Conservation (phyloP, 2,329 filamentous ascomycete genomes). For the Pseudodiploospora longispora region DNA sequence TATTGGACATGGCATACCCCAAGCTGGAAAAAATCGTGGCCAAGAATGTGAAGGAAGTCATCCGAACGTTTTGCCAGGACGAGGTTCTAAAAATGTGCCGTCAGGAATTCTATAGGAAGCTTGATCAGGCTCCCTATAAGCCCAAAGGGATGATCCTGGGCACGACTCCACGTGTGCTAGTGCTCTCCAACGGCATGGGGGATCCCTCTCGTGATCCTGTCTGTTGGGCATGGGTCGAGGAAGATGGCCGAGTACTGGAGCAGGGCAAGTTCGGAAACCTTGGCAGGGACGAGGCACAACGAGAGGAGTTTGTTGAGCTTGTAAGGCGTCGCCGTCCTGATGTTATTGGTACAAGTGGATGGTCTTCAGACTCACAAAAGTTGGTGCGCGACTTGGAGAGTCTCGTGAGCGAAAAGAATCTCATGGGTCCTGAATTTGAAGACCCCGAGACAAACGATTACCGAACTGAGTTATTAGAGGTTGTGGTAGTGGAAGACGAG, state of each 20-base stretch:
- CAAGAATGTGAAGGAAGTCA: slow-evolving; percentile 88
- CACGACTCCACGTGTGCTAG: slow-evolving; percentile 77
- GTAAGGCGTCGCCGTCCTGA: slow-evolving; percentile 77
- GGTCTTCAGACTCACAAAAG: slow-evolving; percentile 76
- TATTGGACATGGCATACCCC: slow-evolving; percentile 70
- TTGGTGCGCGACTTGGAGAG: slow-evolving; percentile 74
- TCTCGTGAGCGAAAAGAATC: slow-evolving; percentile 66
- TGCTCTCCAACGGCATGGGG: slow-evolving; percentile 78
- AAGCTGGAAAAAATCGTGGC: slow-evolving; percentile 80
- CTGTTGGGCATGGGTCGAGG: slow-evolving; percentile 87
- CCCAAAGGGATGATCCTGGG: slow-evolving; percentile 87
- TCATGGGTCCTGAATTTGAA: slow-evolving; percentile 75
- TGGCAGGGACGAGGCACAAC: slow-evolving; percentile 58
- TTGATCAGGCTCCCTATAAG: slow-evolving; percentile 95
- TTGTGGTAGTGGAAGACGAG: slow-evolving; percentile 91
- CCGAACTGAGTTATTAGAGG: slow-evolving; percentile 71
- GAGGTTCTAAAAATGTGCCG: slow-evolving; percentile 81
- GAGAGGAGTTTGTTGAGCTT: slow-evolving; percentile 66
- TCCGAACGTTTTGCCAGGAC: slow-evolving; percentile 90
- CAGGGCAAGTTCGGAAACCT: slow-evolving; percentile 82
- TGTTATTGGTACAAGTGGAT: slow-evolving; percentile 83
- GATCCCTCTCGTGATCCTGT: slow-evolving; percentile 67
- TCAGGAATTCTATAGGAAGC: slow-evolving; percentile 78
- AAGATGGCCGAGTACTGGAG: slow-evolving; percentile 82
- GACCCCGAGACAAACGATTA: slow-evolving; percentile 70